Conservation (phyloP, 352 stramenopile species). For the Phytophthora citricola region DNA sequence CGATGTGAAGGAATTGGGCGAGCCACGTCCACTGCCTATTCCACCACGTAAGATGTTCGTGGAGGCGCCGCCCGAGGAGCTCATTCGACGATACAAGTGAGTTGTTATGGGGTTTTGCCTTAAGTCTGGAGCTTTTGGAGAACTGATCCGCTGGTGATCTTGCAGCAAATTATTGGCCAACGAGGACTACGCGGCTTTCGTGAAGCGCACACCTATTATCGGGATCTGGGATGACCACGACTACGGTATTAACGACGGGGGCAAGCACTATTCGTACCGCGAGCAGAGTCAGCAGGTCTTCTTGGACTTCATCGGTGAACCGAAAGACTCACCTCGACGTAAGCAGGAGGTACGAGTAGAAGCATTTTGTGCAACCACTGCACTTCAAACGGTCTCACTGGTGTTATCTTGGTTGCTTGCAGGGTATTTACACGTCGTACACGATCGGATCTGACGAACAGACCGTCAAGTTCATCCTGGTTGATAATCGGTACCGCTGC, state of each 20-base stretch:
- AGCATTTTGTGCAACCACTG: background rate
- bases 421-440: constrained; percentile 91
- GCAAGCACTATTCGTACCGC: constrained; percentile 77
- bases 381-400: background rate
- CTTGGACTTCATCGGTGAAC: constrained; percentile 86
- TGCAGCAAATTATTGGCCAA: constrained; percentile 68
- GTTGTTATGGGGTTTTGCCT: constrained; percentile 10
- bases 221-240: constrained; percentile 93
- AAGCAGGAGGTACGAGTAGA: constrained; percentile 63
- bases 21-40: constrained; percentile 48
- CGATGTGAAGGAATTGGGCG: constrained; percentile 63
- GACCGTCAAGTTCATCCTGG: constrained; percentile 87
- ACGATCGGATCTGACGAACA: constrained; percentile 66
- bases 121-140: background rate
- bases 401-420: background rate
- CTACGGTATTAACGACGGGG: constrained; percentile 91
- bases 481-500: constrained; percentile 72
- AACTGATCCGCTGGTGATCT: background rate
- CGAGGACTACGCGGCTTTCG: constrained; percentile 71
- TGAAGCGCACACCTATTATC: constrained; percentile 72
- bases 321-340: constrained; percentile 71
- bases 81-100: constrained; percentile 70
- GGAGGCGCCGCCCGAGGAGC: constrained; percentile 53
- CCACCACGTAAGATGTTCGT: constrained; percentile 67
- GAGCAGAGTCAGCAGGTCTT: constrained; percentile 87